Base-by-base conservation (phyloP, 805 yeast genomes). In the Zygotorulaspora sp. region DNA sequence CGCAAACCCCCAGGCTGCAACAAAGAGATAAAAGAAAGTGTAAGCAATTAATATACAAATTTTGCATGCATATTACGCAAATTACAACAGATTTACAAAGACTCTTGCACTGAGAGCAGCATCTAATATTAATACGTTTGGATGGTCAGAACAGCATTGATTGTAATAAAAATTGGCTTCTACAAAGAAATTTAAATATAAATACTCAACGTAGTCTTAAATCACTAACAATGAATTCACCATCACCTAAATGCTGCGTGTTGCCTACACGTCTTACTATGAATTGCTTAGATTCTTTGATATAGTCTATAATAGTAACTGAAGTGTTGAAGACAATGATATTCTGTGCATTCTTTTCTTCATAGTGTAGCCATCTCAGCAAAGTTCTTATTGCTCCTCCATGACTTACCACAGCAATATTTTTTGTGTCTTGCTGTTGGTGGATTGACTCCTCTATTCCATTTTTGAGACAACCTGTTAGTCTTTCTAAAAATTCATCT, bases 331-430 rank as follows among this genome's bases (percentile, higher is more conserved):
- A 82, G 0, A 90, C 92, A 25, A 80, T 80, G 4, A 61, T 61
- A 1, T 61, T 54, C 35, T 75, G 60, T 1, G 62, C 65, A 3
- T 63, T 58, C 3, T 59, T 62, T 35, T 76, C 65, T 2, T 65
- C 68, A 4, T 58, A 50, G 33, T 75, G 61, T 29, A 82, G 62
- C 55, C 78, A 68, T 43, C 72, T 72, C 26, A 75, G 55, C 24
- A 80, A 69, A 19, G 77, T 72, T 31, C 85, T 73, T 12, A 86
- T 78, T 1, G 83, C 82, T 6, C 95, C 95, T 14, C 95, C 95
- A 57, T 86, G 95, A 10, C 87, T 76, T 40, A 86, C 75, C 14
- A 84, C 42, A 10, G 79, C 65, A 2, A 82, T 70, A 49, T 83
- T 83, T 34, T 60, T 61, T 6, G 40, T 43, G 6, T 6, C 17